Base-by-base conservation (phyloP, 2,329 filamentous ascomycete genomes). In the Colletotrichum sp. region DNA sequence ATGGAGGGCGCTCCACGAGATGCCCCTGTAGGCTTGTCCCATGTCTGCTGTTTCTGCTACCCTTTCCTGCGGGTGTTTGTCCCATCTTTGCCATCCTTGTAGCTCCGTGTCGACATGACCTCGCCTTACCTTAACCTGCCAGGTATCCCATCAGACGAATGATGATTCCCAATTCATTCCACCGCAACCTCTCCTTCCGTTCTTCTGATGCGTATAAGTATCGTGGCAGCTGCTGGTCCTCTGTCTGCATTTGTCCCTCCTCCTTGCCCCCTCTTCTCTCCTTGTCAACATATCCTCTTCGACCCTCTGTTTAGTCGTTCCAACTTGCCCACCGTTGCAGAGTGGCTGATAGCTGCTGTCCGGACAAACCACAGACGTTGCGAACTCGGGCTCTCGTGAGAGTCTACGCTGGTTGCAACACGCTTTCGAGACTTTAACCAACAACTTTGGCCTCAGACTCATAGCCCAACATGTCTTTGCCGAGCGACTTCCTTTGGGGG, bases 401-500 rank as follows among this genome's bases (percentile, higher is more conserved):
- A 66, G 36, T 28, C 11, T 15, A n/a, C 8, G 60, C 16, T 12
- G 27, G 8, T 22, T 57, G 39, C 15, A 22, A 27, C 19, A 34
- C 66, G 16, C 9, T 48, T 19, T 25, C 30, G 32, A 36, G 52
- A 55, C 59, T 63, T 64, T 25, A 12, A 36, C n/a, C 52, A 61
- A 63, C n/a, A 64, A 52, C 39, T 61, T 44, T 22, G 16, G 8
- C 27, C 60, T 27, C 60, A 48, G 71, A 78, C 80, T 22, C 7
- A 15, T 36, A 15, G 7, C 30, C 30, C 30, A 85, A 77, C 80
- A 91, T 91, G 89, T 87, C 88, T 81, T 88, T 95, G 72, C 92
- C 92, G 52, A 88, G 89, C 72, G 93, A 95, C 83, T 95, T 96
- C 84, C 85, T 92, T 76, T 96, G 94, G 94, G 94, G 94, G 70